Evolutionary conservation across 768 basidiomycete genomes (phyloP), one percentile per base, ranked within the genome.

Genomic region (Trametes maxima): DNA sequence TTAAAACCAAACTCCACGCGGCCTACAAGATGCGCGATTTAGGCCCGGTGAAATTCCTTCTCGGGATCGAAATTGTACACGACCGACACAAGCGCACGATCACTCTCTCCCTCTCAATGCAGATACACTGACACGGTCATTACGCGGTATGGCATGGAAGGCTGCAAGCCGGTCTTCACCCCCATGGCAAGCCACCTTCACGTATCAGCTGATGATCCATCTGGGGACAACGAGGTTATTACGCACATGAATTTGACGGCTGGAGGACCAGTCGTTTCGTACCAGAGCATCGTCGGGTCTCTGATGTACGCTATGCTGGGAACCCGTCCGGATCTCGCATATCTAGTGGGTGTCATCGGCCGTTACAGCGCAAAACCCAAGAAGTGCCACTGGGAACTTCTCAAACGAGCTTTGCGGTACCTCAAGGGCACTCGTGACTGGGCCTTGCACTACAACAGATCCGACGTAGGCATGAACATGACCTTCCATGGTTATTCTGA

Each of bases 291-390:
- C 6, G 12, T 73, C 21, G 69, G 72, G 8, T 39, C 68, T 0
- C 64, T 73, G 6, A 68, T 68, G 48, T 72, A 72, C 55, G 59
- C 77, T 0, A 66, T 73, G 10, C 54, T 43, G 12, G n/a, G 73
- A 2, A 76, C 77, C 1, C 62, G 70, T 0, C 77, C 77, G 0
- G 75, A 81, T 42, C 66, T 80, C 3, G 67, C 75, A 0, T 73
- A 66, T 49, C 61, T 72, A 17, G 73, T 77, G 3, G 64, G 70
- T 46, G 37, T 54, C 0, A 70, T 80, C 0, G 63, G 72, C 0
- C 71, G 74, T 28, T 75, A 67, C 63, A 68, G 64, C 12, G 59
- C 73, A 0, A 66, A 66, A 17, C 79, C 77, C 0, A 68, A 69
- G 2, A 58, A 47, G 0, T 56, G 47, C 0, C 76, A 78, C 56